Percentiles rank a stretch among this genome's conserved stretches.
phyloP scores from a whole-genome alignment of 495 filamentous ascomycete genomes.

The Podospora tetraspora region DNA sequence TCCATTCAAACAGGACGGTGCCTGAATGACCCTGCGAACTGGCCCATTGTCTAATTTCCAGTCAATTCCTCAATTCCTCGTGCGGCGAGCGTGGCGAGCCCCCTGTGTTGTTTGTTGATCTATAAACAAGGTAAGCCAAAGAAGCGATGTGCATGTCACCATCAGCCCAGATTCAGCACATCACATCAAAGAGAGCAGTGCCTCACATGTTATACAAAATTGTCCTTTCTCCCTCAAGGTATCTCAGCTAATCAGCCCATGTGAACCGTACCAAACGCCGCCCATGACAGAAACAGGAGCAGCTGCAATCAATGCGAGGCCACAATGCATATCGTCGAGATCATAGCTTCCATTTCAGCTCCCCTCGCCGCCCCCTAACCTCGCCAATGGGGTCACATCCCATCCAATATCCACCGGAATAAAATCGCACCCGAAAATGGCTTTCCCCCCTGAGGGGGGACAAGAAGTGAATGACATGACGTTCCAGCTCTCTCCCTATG shows the following conservation, averaged over 20 bases:
- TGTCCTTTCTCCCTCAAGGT: constrained; percentile 5
- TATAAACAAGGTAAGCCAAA: not conserved
- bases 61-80: not conserved
- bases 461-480: constrained; percentile 15
- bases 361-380: constrained; percentile 6
- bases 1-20: not conserved
- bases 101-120: not conserved
- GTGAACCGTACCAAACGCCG: constrained; percentile 8
- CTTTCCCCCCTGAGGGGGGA: constrained; percentile 4
- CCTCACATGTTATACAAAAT: not conserved
- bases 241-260: not conserved
- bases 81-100: not conserved
- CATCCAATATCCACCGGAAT: constrained; percentile 2
- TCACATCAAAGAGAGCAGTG: not conserved
- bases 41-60: not conserved
- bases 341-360: constrained; percentile 7
- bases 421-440: constrained; percentile 6
- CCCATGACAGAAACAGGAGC: constrained; percentile 7
- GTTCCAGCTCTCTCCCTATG: constrained; percentile 7
- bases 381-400: not conserved
- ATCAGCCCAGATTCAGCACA: not conserved
- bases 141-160: not conserved
- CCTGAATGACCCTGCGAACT: not conserved
- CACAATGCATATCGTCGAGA: constrained; percentile 11
- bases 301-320: constrained; percentile 12